Percentiles rank a stretch among this genome's conserved stretches.
Evolutionary conservation across 805 yeast species (phyloP).

Genomic region (Metschnikowia baotianmanensis): DNA sequence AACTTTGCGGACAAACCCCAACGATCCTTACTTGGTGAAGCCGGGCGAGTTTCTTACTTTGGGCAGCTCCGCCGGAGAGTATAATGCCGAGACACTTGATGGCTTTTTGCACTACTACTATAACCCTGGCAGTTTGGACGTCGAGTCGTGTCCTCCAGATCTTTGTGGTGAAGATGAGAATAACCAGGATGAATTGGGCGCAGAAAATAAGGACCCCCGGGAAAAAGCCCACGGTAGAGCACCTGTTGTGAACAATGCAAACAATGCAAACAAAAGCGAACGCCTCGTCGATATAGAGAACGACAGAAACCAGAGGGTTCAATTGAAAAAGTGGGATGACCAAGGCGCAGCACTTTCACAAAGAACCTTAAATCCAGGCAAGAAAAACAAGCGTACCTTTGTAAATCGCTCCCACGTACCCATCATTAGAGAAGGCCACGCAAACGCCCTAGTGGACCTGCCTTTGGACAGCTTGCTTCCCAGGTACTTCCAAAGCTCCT

Average conservation of each 20-base stretch:
- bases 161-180: slow-evolving; percentile 1
- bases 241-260: neutral
- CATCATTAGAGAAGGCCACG: neutral
- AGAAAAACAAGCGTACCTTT: slow-evolving; percentile 1
- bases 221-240: too few relatives aligned
- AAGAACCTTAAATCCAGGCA: neutral
- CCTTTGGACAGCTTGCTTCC: slow-evolving; percentile 8
- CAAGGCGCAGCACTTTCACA: neutral
- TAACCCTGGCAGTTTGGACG: slow-evolving; percentile 7
- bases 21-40: slow-evolving; percentile 28
- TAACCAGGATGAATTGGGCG: neutral
- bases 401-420: neutral
- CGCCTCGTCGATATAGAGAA: too few relatives aligned
- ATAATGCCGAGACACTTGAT: slow-evolving; percentile 12
- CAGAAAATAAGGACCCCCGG: too few relatives aligned
- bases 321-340: neutral
- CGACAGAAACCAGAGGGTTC: too few relatives aligned
- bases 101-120: slow-evolving; percentile 14
- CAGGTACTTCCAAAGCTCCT: slow-evolving; percentile 7
- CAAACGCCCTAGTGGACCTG: slow-evolving; percentile 1
- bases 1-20: slow-evolving; percentile 38
- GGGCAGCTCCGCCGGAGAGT: slow-evolving; percentile 8
- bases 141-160: slow-evolving; percentile 10
- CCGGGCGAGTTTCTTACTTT: slow-evolving; percentile 34
- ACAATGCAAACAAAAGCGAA: too few relatives aligned